Conservation (phyloP, 2,329 filamentous ascomycete species). For the Cordyceps pruinosa region DNA sequence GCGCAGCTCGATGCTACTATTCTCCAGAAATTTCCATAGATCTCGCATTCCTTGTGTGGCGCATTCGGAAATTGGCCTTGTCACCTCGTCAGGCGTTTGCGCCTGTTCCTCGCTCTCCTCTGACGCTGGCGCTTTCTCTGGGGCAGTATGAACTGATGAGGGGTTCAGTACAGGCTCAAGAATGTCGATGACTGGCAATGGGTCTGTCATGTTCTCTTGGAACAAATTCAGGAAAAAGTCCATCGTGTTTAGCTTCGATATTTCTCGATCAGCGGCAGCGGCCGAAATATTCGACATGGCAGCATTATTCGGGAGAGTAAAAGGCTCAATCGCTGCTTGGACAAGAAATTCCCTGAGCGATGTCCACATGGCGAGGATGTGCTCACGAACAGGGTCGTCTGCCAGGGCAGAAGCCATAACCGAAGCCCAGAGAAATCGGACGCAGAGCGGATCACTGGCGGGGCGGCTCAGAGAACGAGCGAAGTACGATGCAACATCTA, state of each 20-base stretch:
- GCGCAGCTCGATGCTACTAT: constrained; percentile 73
- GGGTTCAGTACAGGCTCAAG: constrained; percentile 87
- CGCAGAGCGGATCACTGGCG: constrained; percentile 33
- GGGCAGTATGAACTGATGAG: constrained; percentile 40
- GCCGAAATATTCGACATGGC: constrained; percentile 83
- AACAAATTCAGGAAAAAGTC: constrained; percentile 93
- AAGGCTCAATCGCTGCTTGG: constrained; percentile 34
- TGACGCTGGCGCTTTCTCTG: neutral
- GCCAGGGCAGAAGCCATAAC: constrained; percentile 46
- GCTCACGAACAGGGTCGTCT: constrained; percentile 47
- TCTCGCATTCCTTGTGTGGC: constrained; percentile 59
- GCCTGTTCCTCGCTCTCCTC: constrained; percentile 4
- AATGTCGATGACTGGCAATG: constrained; percentile 79
- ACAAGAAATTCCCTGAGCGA: constrained; percentile 47
- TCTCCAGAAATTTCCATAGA: constrained; percentile 77
- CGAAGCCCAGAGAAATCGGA: constrained; percentile 53
- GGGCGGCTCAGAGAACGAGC: constrained; percentile 30
- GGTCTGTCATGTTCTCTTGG: constrained; percentile 72
- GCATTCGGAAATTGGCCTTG: constrained; percentile 42
- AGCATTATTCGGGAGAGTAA: constrained; percentile 73
- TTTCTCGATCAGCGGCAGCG: constrained; percentile 79
- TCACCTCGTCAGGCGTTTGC: constrained; percentile 16
- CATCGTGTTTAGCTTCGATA: constrained; percentile 88
- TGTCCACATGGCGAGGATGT: constrained; percentile 52
- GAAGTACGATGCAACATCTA: constrained; percentile 41